Evolutionary conservation across 163 green algal genomes (phyloP).

Genomic region (Volvox carteri): DNA sequence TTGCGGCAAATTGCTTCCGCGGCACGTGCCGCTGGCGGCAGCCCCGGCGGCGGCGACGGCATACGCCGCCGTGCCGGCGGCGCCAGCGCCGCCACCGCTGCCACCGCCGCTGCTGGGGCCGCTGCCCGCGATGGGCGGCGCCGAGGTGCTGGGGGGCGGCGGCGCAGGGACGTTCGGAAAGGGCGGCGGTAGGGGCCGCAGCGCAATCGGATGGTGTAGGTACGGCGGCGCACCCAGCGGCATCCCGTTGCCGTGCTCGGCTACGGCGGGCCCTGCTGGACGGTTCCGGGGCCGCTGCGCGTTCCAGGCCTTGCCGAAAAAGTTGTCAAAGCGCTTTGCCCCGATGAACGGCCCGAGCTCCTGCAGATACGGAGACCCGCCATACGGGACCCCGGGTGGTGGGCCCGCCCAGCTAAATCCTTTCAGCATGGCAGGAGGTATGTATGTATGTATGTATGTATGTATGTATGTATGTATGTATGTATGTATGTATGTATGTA

Average conservation of each 20-base stretch:
- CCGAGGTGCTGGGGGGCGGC: conserved; percentile 43
- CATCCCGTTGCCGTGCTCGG: conserved; percentile 9
- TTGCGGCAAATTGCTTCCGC: conserved; percentile 9
- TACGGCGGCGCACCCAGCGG: not conserved
- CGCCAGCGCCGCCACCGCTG: not conserved
- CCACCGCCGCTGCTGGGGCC: not conserved
- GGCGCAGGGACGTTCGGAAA: conserved; percentile 25
- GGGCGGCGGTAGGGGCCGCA: conserved; percentile 43
- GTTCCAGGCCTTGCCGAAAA: conserved; percentile 87
- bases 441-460: too few species aligned
- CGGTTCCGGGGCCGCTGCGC: conserved; percentile 67
- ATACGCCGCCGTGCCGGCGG: not conserved
- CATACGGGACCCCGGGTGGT: too few species aligned
- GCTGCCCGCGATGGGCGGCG: conserved; percentile 35
- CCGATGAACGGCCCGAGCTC: conserved; percentile 54
- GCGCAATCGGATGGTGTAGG: conserved; percentile 38
- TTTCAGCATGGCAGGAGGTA: too few species aligned
- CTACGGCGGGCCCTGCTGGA: not conserved
- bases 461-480: too few species aligned
- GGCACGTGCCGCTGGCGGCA: not conserved
- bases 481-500: too few species aligned
- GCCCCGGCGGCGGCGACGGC: not conserved
- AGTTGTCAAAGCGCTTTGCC: conserved; percentile 70
- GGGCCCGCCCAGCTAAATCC: too few species aligned
- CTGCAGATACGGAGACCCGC: too few species aligned